Evolutionary conservation across 345 rosid species (phyloP).

Genomic region (Nephelium lappaceum): DNA sequence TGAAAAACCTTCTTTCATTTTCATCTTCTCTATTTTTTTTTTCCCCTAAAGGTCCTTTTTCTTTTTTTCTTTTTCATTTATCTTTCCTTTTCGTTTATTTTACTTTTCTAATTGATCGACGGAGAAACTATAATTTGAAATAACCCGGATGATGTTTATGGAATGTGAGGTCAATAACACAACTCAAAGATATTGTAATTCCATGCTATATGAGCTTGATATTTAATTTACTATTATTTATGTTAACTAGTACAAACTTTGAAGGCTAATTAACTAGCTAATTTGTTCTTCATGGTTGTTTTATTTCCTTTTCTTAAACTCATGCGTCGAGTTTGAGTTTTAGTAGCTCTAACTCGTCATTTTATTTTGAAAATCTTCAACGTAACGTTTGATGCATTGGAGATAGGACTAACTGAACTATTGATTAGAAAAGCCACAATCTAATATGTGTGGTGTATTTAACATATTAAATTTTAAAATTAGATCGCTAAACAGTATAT

Average conservation of each 20-base stretch:
- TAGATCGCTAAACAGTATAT: too few relatives aligned
- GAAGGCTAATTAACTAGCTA: neutral
- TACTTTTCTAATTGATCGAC: slow-evolving; percentile 27
- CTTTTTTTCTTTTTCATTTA: too few relatives aligned
- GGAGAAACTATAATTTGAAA: slow-evolving; percentile 32
- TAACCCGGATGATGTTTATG: slow-evolving; percentile 31
- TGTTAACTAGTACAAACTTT: slow-evolving; percentile 11
- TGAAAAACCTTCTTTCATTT: neutral
- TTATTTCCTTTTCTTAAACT: neutral
- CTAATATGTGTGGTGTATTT: neutral
- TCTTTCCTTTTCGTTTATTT: neutral
- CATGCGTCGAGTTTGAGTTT: neutral
- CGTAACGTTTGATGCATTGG: too few relatives aligned
- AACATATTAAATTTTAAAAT: too few relatives aligned
- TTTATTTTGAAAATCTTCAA: too few relatives aligned
- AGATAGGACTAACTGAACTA: too few relatives aligned
- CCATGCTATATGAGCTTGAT: slow-evolving; percentile 21
- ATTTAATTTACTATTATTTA: slow-evolving; percentile 17
- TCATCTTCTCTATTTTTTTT: slow-evolving; percentile 15
- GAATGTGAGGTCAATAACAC: slow-evolving; percentile 31
- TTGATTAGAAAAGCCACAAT: too few relatives aligned
- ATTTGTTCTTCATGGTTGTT: neutral
- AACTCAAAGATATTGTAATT: slow-evolving; percentile 26
- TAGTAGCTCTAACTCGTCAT: neutral
- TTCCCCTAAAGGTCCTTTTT: neutral